Evolutionary conservation across 495 filamentous ascomycete species (phyloP).

Genomic region (Hyaloscypha finlandica): DNA sequence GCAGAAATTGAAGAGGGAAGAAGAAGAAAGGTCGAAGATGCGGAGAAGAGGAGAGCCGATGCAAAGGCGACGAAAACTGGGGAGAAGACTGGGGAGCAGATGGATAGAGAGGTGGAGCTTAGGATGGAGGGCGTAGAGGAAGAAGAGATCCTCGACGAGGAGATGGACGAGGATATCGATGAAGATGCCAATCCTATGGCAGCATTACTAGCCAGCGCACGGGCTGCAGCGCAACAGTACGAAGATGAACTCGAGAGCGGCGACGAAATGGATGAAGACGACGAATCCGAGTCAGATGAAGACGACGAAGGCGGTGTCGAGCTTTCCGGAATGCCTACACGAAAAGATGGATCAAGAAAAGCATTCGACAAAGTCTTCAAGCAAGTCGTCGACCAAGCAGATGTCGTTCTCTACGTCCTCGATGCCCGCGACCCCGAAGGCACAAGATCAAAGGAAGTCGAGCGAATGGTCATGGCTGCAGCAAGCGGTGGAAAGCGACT

Average conservation of each 20-base stretch:
- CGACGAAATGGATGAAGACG: conserved; percentile 56
- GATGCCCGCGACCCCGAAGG: conserved; percentile 92
- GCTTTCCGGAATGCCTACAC: conserved; percentile 37
- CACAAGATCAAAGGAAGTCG: conserved; percentile 86
- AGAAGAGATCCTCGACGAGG: conserved; percentile 47
- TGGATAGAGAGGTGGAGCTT: conserved; percentile 46
- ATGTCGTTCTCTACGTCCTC: conserved; percentile 92
- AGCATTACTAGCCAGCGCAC: conserved; percentile 86
- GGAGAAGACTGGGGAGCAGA: conserved; percentile 38
- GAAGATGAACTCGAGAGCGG: conserved; percentile 59
- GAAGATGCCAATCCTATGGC: conserved; percentile 83
- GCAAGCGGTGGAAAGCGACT: conserved; percentile 81
- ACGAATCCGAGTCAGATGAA: conserved; percentile 56
- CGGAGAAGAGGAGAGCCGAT: conserved; percentile 65
- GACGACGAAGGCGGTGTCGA: conserved; percentile 44
- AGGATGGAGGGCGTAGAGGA: conserved; percentile 42
- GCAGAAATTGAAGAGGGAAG: conserved; percentile 90
- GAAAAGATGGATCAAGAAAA: conserved; percentile 75
- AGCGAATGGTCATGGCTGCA: conserved; percentile 84
- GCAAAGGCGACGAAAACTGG: conserved; percentile 54
- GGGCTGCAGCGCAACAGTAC: conserved; percentile 82
- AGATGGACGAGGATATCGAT: conserved; percentile 56
- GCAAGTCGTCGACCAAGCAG: conserved; percentile 83
- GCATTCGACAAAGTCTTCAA: conserved; percentile 97
- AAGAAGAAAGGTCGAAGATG: conserved; percentile 78